phyloP scores from a whole-genome alignment of 371 early-diverging fungal species.

The Apophysomyces trapeziformis region DNA sequence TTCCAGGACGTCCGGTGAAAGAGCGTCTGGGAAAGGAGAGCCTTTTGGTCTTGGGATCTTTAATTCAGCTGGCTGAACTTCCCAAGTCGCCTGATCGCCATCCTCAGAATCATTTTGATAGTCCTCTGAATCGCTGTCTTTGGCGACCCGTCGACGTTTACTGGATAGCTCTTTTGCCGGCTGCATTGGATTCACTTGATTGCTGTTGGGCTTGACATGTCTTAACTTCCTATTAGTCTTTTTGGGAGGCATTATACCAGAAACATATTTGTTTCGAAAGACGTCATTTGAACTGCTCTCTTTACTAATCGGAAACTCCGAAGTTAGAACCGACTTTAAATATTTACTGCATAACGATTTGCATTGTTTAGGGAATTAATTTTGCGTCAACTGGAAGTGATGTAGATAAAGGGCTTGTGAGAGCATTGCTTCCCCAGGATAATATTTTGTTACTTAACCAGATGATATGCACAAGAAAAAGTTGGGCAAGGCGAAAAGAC shows the following conservation, averaged over 20 bases:
- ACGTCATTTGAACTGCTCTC: not conserved
- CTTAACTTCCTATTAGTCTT: not conserved
- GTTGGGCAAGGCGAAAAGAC: no score
- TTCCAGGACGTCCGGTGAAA: constrained; percentile 52
- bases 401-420: no score
- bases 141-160: constrained; percentile 2
- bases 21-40: constrained; percentile 55
- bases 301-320: not conserved
- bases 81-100: constrained; percentile 24
- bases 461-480: no score
- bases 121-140: not conserved
- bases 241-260: constrained; percentile 1
- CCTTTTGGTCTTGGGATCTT: constrained; percentile 52
- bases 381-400: no score
- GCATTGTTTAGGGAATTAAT: no score
- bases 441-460: no score
- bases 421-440: no score
- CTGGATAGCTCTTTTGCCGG: constrained; percentile 2
- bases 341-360: no score
- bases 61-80: constrained; percentile 27
- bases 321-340: not conserved
- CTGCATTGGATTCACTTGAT: constrained; percentile 12
- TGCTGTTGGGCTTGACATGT: constrained; percentile 16
- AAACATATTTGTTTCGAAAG: not conserved
- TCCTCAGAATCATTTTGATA: constrained; percentile 17